phyloP scores from a whole-genome alignment of 495 filamentous ascomycete species.

The Aspergillus baeticus region DNA sequence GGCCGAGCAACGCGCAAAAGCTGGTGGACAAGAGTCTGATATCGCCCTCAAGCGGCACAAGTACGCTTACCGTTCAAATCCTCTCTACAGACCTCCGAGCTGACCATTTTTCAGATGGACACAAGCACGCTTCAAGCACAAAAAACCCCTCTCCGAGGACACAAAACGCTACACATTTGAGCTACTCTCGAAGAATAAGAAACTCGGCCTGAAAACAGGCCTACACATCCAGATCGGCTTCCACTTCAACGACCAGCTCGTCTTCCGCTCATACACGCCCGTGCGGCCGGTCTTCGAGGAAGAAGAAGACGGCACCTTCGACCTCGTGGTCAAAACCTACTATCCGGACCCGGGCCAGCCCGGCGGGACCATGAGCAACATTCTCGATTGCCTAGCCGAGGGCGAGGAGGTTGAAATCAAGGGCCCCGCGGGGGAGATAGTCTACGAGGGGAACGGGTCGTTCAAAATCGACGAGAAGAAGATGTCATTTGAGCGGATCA shows the following conservation, averaged over 20 bases:
- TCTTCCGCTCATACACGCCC: constrained; percentile 46
- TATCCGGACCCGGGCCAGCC: constrained; percentile 26
- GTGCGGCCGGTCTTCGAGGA: constrained; percentile 31
- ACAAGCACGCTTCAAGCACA: constrained; percentile 8
- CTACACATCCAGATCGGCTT: constrained; percentile 44
- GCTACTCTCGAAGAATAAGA: constrained; percentile 29
- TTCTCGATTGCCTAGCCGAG: constrained; percentile 35
- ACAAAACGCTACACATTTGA: constrained; percentile 39
- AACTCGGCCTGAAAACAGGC: constrained; percentile 41
- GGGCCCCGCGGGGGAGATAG: constrained; percentile 44
- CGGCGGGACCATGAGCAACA: constrained; percentile 38
- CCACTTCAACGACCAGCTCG: constrained; percentile 33
- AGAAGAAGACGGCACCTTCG: constrained; percentile 37
- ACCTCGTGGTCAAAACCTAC: constrained; percentile 44
- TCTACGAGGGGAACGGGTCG: constrained; percentile 27
- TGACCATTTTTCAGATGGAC: constrained; percentile 11
- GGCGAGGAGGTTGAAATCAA: constrained; percentile 42
- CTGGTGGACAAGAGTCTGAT: constrained; percentile 1
- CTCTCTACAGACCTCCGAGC: not conserved
- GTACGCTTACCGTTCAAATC: not conserved
- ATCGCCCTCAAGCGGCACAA: constrained; percentile 22
- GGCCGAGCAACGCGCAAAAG: constrained; percentile 16
- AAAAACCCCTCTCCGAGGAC: constrained; percentile 28
- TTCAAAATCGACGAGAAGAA: constrained; percentile 22
- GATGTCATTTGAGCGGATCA: constrained; percentile 9